Evolutionary conservation across 2,329 filamentous ascomycete species (phyloP).

Genomic region (Pezicula neosporulosa): DNA sequence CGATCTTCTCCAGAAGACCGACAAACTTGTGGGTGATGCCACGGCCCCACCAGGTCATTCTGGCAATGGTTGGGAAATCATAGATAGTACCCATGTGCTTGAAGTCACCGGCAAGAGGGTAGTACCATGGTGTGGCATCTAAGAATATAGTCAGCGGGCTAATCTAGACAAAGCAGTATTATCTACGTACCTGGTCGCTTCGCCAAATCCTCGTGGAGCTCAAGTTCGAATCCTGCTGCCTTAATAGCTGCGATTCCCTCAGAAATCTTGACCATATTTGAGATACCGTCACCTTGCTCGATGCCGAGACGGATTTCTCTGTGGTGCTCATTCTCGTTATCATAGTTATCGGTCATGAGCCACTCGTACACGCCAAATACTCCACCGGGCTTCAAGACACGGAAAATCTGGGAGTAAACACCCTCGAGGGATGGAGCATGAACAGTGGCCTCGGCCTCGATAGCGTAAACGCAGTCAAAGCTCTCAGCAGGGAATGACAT

Average conservation of each 20-base stretch:
- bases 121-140: conserved; percentile 85
- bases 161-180: neutral
- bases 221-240: conserved; percentile 80
- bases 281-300: conserved; percentile 93
- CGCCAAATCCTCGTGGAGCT: conserved; percentile 85
- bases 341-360: conserved; percentile 96
- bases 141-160: neutral
- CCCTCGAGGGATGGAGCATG: conserved; percentile 89
- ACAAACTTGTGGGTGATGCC: conserved; percentile 74
- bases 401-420: conserved; percentile 93
- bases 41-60: conserved; percentile 87
- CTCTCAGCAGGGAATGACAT: conserved; percentile 91
- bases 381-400: conserved; percentile 93
- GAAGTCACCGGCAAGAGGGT: conserved; percentile 82
- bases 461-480: conserved; percentile 95
- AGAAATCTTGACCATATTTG: conserved; percentile 91
- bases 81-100: conserved; percentile 75
- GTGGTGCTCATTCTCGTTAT: conserved; percentile 85
- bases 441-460: conserved; percentile 95
- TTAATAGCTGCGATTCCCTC: conserved; percentile 84
- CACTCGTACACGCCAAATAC: conserved; percentile 98
- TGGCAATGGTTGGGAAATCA: conserved; percentile 78
- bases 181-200: conserved; percentile 50
- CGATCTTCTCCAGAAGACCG: conserved; percentile 70
- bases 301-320: conserved; percentile 94